Conservation (phyloP, 495 filamentous ascomycete species). For the Glutinoglossum americanum region DNA sequence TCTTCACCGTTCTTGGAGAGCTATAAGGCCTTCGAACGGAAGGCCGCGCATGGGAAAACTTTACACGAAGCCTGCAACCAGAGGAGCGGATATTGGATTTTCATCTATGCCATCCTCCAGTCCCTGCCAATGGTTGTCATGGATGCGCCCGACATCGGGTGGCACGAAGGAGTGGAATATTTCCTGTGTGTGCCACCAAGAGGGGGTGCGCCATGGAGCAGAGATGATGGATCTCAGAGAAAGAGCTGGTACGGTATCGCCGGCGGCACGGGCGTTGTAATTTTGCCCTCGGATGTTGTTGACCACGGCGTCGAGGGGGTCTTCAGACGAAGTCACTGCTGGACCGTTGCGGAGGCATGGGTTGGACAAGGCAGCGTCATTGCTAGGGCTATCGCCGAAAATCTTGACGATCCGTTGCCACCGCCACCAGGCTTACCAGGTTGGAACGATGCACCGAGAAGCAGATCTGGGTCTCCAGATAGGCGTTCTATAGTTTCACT, state of each 20-base stretch:
- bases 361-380: slow-evolving; percentile 7
- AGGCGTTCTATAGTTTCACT: neutral
- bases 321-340: slow-evolving; percentile 82
- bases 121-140: slow-evolving; percentile 75
- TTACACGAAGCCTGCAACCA: slow-evolving; percentile 54
- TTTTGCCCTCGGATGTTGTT: slow-evolving; percentile 60
- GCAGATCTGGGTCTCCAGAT: neutral
- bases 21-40: slow-evolving; percentile 68
- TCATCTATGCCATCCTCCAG: slow-evolving; percentile 81
- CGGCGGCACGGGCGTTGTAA: slow-evolving; percentile 47
- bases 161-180: slow-evolving; percentile 71
- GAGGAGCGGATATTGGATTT: slow-evolving; percentile 78
- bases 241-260: slow-evolving; percentile 66
- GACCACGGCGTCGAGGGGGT: slow-evolving; percentile 78
- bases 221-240: slow-evolving; percentile 40
- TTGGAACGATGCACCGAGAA: neutral
- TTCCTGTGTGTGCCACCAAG: slow-evolving; percentile 86
- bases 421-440: neutral
- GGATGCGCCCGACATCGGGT: slow-evolving; percentile 62
- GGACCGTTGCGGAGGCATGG: slow-evolving; percentile 66
- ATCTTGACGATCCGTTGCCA: slow-evolving; percentile 9
- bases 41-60: slow-evolving; percentile 46
- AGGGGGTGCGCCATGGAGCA: slow-evolving; percentile 67
- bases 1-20: slow-evolving; percentile 48
- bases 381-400: neutral